Evolutionary conservation across 2,329 filamentous ascomycete genomes (phyloP).

Genomic region (Fusarium poae): DNA sequence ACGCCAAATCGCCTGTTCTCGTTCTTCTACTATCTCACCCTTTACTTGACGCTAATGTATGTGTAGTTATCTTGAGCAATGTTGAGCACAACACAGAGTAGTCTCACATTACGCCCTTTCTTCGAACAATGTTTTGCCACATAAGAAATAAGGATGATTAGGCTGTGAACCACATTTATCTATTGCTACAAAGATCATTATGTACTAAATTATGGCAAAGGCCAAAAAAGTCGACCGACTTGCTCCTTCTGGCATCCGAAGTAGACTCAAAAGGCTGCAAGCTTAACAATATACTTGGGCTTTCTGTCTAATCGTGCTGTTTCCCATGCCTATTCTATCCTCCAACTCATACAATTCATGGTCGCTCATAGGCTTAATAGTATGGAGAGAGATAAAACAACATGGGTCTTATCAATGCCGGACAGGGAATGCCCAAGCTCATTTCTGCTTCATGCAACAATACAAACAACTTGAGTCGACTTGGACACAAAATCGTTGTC

Average conservation of each 20-base stretch:
- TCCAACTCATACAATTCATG: slow-evolving; percentile 22
- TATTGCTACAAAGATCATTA: slow-evolving; percentile 28
- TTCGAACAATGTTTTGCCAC: not conserved
- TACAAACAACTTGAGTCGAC: not conserved
- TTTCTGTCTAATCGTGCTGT: slow-evolving; percentile 18
- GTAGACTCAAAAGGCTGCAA: slow-evolving; percentile 13
- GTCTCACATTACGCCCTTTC: not conserved
- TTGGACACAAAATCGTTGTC: not conserved
- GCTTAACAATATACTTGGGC: not conserved
- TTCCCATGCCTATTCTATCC: slow-evolving; percentile 16
- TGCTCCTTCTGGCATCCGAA: slow-evolving; percentile 5
- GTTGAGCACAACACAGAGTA: not conserved
- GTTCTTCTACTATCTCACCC: not conserved
- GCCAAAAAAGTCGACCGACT: slow-evolving; percentile 1
- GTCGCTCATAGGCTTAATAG: slow-evolving; percentile 1
- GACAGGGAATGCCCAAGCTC: slow-evolving; percentile 1
- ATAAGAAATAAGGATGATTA: not conserved
- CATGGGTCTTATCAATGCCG: not conserved
- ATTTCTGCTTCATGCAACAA: not conserved
- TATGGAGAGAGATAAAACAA: slow-evolving; percentile 6
- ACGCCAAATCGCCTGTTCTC: not conserved
- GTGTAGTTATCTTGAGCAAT: not conserved
- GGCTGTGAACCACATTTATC: not conserved
- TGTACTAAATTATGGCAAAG: slow-evolving; percentile 21
- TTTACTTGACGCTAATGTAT: not conserved